Evolutionary conservation across 345 rosid genomes (phyloP).

Genomic region (Ricinus communis): DNA sequence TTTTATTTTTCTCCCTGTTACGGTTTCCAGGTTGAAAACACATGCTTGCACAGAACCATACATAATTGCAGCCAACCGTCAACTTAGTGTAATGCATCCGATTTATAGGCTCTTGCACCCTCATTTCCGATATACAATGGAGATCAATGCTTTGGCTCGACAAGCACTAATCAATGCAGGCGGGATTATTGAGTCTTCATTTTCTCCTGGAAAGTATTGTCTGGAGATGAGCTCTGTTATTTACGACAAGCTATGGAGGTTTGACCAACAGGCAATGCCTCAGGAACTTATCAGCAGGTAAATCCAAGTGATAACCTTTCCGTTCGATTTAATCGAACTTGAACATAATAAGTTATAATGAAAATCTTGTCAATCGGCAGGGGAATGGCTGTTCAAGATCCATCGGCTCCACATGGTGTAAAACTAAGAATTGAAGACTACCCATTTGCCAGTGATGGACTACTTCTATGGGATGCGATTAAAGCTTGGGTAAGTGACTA

Average conservation of each 20-base stretch:
- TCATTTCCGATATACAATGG: constrained; percentile 79
- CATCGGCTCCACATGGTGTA: constrained; percentile 48
- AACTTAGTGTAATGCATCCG: constrained; percentile 71
- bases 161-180: constrained; percentile 46
- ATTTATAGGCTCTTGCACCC: constrained; percentile 59
- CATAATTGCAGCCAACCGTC: constrained; percentile 65
- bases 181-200: constrained; percentile 59
- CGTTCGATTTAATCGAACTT: too few relatives aligned
- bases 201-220: constrained; percentile 57
- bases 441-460: constrained; percentile 62
- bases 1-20: too few relatives aligned
- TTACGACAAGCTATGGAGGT: constrained; percentile 52
- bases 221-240: constrained; percentile 55
- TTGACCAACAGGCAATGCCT: constrained; percentile 55
- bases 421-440: constrained; percentile 53
- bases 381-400: constrained; percentile 64
- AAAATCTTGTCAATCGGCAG: constrained; percentile 21
- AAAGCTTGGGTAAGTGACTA: constrained; percentile 49
- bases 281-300: constrained; percentile 56
- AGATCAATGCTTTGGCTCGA: constrained; percentile 72
- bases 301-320: too few relatives aligned
- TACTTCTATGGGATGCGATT: constrained; percentile 45
- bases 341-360: too few relatives aligned
- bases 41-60: constrained; percentile 74
- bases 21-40: constrained; percentile 18